phyloP scores from a whole-genome alignment of 148 eudicot species.

The Rhododendron griersonianum region DNA sequence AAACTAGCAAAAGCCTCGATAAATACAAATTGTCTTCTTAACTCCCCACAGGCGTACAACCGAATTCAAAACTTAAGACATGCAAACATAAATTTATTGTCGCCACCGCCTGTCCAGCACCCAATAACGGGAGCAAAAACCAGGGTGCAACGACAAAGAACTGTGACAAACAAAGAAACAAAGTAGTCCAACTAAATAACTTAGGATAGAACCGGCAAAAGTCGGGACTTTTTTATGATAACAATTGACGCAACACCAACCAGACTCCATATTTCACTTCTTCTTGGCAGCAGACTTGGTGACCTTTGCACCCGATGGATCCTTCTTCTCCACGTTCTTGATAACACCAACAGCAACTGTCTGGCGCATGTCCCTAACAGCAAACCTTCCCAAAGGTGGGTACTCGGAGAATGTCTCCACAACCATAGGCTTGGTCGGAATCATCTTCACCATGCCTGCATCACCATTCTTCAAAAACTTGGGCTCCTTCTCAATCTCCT shows the following conservation, averaged over 20 bases:
- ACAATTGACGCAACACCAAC: background rate
- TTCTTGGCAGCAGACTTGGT: slow-evolving; percentile 12
- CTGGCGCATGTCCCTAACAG: slow-evolving; percentile 16
- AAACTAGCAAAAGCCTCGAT: background rate
- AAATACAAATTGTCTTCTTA: background rate
- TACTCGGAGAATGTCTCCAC: slow-evolving; percentile 10
- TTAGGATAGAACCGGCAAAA: background rate
- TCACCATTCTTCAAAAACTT: slow-evolving; percentile 18
- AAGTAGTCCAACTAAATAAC: background rate
- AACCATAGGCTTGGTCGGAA: slow-evolving; percentile 16
- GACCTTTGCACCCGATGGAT: slow-evolving; percentile 11
- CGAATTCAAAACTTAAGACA: background rate
- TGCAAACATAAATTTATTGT: background rate
- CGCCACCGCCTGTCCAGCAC: slow-evolving; percentile 14
- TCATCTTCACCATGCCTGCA: slow-evolving; percentile 10
- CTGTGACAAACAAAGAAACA: background rate
- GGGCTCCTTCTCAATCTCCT: slow-evolving; percentile 16
- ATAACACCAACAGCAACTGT: slow-evolving; percentile 15
- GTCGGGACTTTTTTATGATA: background rate
- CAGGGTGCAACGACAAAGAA: background rate
- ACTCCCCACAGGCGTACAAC: background rate
- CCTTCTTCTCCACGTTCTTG: slow-evolving; percentile 13
- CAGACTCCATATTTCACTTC: background rate
- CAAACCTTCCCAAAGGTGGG: slow-evolving; percentile 15
- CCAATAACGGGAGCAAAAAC: background rate